Percentiles rank a stretch among this genome's conserved stretches.
phyloP scores from a whole-genome alignment of 2,329 filamentous ascomycete genomes.

The Clathrospora elynae region DNA sequence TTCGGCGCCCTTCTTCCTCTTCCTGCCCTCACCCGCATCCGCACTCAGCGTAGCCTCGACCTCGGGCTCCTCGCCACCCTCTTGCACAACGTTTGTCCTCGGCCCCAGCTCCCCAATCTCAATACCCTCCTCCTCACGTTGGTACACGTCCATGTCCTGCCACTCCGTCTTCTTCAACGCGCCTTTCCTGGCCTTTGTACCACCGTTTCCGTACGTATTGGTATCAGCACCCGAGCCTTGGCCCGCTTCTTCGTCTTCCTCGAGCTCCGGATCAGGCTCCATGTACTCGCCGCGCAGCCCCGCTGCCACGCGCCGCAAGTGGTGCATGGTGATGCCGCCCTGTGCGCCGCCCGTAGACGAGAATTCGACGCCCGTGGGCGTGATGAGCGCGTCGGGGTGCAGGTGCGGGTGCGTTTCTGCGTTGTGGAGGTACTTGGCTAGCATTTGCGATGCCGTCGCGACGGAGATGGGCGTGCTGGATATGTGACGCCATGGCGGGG shows the following conservation, averaged over 20 bases:
- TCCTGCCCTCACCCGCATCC: conserved; percentile 34
- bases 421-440: conserved; percentile 50
- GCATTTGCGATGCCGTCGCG: conserved; percentile 39
- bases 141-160: conserved; percentile 54
- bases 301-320: conserved; percentile 58
- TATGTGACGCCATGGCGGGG: conserved; percentile 47
- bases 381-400: conserved; percentile 56
- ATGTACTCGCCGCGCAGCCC: conserved; percentile 59
- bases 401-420: conserved; percentile 51
- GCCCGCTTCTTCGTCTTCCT: conserved; percentile 44
- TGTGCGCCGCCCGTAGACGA: conserved; percentile 50
- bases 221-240: not conserved
- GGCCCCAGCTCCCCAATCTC: conserved; percentile 51
- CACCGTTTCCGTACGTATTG: conserved; percentile 1
- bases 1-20: conserved; percentile 36
- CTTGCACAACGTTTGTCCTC: conserved; percentile 37
- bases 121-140: conserved; percentile 47
- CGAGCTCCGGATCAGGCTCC: conserved; percentile 51
- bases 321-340: conserved; percentile 58
- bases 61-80: conserved; percentile 37
- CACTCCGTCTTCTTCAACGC: conserved; percentile 33
- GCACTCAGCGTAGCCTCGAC: conserved; percentile 22
- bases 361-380: conserved; percentile 50
- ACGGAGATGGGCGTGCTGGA: conserved; percentile 40
- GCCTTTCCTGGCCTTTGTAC: conserved; percentile 16